A percentile compares a stretch with the other conserved stretches of the same genome.
phyloP scores from a whole-genome alignment of 176 grass and related monocot species.

The Lolium perenne region DNA sequence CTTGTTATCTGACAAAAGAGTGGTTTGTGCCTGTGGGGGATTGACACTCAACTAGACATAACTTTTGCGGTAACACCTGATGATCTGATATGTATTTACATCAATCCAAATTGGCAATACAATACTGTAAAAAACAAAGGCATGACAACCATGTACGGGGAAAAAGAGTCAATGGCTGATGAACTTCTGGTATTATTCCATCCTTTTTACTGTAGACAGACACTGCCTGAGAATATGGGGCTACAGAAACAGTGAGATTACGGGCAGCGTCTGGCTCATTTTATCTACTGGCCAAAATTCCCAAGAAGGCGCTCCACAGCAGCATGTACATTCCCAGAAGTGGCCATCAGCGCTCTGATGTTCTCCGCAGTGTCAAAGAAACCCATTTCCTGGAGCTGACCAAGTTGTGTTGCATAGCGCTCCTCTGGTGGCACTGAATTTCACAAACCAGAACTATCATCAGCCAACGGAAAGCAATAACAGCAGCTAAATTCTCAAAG shows the following conservation, averaged over 20 bases:
- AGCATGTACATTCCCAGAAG: slow-evolving; percentile 90
- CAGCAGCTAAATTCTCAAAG: slow-evolving; percentile 3
- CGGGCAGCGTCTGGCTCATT: slow-evolving; percentile 21
- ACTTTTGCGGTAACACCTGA: slow-evolving; percentile 27
- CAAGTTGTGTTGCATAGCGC: slow-evolving; percentile 82
- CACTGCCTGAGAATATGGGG: slow-evolving; percentile 33
- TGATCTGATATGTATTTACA: slow-evolving; percentile 65
- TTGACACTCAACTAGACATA: too few relatives aligned
- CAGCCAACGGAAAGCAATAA: background rate
- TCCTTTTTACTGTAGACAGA: slow-evolving; percentile 7
- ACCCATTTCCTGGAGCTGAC: slow-evolving; percentile 97
- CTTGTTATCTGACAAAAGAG: too few relatives aligned
- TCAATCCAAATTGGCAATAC: slow-evolving; percentile 56
- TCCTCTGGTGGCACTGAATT: slow-evolving; percentile 89
- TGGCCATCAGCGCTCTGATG: slow-evolving; percentile 79
- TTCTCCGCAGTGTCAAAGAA: slow-evolving; percentile 90
- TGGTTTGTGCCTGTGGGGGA: too few relatives aligned
- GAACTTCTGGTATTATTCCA: slow-evolving; percentile 54
- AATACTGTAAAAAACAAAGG: slow-evolving; percentile 47
- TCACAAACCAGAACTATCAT: background rate
- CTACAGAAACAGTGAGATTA: slow-evolving; percentile 33
- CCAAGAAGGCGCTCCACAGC: slow-evolving; percentile 92
- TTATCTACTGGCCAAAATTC: slow-evolving; percentile 76
- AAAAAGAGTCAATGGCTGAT: slow-evolving; percentile 41
- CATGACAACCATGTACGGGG: slow-evolving; percentile 43